A percentile compares a stretch with the other conserved stretches of the same genome.
These are phyloP conservation scores for Colletotrichum sp. DNA, from an alignment of 2,329 filamentous ascomycete genomes.

Conservation along the genomic window DNA sequence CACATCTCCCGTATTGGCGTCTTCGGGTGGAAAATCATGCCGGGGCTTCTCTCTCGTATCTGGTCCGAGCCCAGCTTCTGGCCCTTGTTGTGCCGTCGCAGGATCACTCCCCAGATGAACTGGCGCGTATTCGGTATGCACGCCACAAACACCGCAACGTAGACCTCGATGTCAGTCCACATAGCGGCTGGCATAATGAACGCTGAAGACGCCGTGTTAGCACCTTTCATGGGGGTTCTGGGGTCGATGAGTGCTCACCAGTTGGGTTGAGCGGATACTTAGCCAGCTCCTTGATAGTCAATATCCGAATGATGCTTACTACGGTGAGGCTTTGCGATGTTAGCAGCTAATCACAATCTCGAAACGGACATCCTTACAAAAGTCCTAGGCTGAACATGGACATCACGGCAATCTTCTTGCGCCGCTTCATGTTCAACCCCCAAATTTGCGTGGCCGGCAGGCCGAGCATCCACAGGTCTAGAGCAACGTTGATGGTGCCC, in stretches of 20 bases:
- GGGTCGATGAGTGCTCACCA: conserved; percentile 12
- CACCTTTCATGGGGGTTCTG: background rate
- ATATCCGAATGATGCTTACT: background rate
- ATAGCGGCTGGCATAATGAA: conserved; percentile 35
- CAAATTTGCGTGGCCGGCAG: background rate
- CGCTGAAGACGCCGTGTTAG: background rate
- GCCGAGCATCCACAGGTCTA: background rate
- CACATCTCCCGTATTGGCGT: background rate
- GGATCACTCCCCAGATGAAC: background rate
- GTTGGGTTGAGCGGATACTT: background rate
- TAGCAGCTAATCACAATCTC: too few relatives aligned
- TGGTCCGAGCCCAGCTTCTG: background rate
- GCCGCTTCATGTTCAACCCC: background rate
- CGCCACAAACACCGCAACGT: background rate
- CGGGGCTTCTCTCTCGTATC: background rate
- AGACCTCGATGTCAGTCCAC: background rate
- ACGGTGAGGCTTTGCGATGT: background rate
- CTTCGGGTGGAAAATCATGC: background rate
- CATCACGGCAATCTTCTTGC: background rate
- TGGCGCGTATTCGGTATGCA: background rate
- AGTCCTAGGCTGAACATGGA: background rate
- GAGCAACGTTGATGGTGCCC: background rate
- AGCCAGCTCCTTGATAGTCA: background rate
- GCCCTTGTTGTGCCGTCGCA: background rate
- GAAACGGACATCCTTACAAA: too few relatives aligned